Percentiles rank a stretch among this genome's conserved stretches.
phyloP scores from a whole-genome alignment of 1,284 basidiomycete species.

The Ceratobasidium sp. region DNA sequence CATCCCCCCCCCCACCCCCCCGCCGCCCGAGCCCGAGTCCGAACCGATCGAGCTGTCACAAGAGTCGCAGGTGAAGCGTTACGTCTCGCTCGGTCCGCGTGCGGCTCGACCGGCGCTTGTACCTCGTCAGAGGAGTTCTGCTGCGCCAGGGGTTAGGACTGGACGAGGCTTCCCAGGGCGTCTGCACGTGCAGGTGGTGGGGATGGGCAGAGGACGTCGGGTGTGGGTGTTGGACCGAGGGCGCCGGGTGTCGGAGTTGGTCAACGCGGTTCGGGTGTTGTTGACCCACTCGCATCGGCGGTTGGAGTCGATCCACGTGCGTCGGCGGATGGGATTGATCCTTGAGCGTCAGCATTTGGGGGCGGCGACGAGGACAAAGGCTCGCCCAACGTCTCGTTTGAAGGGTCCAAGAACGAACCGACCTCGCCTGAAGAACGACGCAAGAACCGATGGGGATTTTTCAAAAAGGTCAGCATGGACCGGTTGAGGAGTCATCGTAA shows the following conservation, averaged over 20 bases:
- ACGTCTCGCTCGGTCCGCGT: constrained; percentile 46
- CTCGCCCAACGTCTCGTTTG: constrained; percentile 24
- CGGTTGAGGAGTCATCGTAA: constrained; percentile 62
- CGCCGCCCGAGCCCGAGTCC: neutral
- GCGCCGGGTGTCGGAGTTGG: no score
- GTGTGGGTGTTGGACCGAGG: constrained; percentile 16
- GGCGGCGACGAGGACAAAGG: constrained; percentile 31
- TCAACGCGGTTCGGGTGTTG: no score
- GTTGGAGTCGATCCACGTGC: no score
- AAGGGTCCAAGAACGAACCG: constrained; percentile 12
- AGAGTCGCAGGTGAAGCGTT: constrained; percentile 41
- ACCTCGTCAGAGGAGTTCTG: constrained; percentile 37
- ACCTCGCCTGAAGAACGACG: constrained; percentile 54
- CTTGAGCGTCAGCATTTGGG: no score
- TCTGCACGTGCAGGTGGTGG: constrained; percentile 1
- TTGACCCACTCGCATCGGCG: no score
- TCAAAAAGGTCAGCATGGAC: constrained; percentile 97
- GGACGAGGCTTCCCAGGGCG: constrained; percentile 6
- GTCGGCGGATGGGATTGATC: no score
- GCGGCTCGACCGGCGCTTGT: constrained; percentile 24
- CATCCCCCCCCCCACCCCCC: no score
- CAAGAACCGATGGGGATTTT: constrained; percentile 78
- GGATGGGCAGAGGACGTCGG: constrained; percentile 1
- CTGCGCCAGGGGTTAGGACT: constrained; percentile 15
- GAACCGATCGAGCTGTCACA: constrained; percentile 21